Conservation (phyloP, 1,139 yeast genomes). For the Magnusiomyces ingens region DNA sequence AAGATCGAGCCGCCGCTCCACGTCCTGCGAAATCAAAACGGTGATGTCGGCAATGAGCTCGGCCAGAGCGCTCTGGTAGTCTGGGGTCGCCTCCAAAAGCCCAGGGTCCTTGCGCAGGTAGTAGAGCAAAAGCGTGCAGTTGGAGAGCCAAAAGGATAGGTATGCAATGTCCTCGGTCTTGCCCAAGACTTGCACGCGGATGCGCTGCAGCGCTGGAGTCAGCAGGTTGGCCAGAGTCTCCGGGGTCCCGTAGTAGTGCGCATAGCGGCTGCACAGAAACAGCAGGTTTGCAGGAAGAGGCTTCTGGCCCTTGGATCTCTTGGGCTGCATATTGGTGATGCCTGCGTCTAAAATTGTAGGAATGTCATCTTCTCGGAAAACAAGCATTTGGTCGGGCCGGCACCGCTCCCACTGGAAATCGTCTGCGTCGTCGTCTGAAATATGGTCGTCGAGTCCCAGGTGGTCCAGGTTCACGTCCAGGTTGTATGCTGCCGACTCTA, state of each 20-base stretch:
- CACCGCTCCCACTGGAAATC: slow-evolving; percentile 37
- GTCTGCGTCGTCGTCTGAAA: slow-evolving; percentile 16
- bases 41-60: slow-evolving; percentile 34
- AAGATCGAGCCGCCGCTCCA: slow-evolving; percentile 34
- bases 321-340: slow-evolving; percentile 35
- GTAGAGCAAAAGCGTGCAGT: slow-evolving; percentile 35
- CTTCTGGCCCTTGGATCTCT: slow-evolving; percentile 33
- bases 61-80: slow-evolving; percentile 31
- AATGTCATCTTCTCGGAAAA: slow-evolving; percentile 33
- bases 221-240: slow-evolving; percentile 33
- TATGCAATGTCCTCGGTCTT: slow-evolving; percentile 36
- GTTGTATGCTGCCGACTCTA: slow-evolving; percentile 30
- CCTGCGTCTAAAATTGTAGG: slow-evolving; percentile 36
- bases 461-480: slow-evolving; percentile 31
- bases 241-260: slow-evolving; percentile 34
- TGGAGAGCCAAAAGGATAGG: slow-evolving; percentile 40
- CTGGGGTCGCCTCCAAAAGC: slow-evolving; percentile 27
- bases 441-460: slow-evolving; percentile 22
- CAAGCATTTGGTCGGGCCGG: slow-evolving; percentile 38
- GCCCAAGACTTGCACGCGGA: slow-evolving; percentile 29
- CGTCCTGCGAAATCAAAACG: slow-evolving; percentile 33
- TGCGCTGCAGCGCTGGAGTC: slow-evolving; percentile 32
- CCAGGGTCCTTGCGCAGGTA: slow-evolving; percentile 37
- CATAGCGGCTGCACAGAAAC: slow-evolving; percentile 38
- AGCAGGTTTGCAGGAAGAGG: slow-evolving; percentile 40